Evolutionary conservation across 495 filamentous ascomycete genomes (phyloP).

Genomic region (Trichoderma erinaceum): DNA sequence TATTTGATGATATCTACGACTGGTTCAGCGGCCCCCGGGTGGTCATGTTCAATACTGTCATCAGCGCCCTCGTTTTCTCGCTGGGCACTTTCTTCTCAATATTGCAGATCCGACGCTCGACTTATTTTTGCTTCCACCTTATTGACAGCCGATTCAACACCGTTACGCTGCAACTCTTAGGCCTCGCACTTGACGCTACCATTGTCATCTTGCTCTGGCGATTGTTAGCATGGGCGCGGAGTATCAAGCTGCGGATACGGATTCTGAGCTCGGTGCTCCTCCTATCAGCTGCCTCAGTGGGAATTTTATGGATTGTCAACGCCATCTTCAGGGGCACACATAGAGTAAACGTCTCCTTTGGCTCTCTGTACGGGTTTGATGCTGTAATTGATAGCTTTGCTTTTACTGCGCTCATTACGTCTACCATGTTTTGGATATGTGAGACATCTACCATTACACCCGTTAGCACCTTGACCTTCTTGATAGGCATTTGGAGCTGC

Average conservation of each 20-base stretch:
- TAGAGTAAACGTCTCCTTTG: slow-evolving; percentile 18
- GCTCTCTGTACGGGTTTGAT: slow-evolving; percentile 37
- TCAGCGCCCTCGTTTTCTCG: slow-evolving; percentile 27
- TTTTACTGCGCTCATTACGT: slow-evolving; percentile 34
- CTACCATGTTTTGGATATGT: slow-evolving; percentile 32
- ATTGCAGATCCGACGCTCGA: slow-evolving; percentile 27
- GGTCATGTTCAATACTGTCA: slow-evolving; percentile 25
- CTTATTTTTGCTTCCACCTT: slow-evolving; percentile 38
- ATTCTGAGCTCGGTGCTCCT: slow-evolving; percentile 21
- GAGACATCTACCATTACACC: slow-evolving; percentile 35
- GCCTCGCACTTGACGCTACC: slow-evolving; percentile 35
- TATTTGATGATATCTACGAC: slow-evolving; percentile 30
- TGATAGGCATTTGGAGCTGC: slow-evolving; percentile 28
- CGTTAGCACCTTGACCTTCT: slow-evolving; percentile 32
- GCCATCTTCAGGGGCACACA: slow-evolving; percentile 25
- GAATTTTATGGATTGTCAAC: slow-evolving; percentile 20
- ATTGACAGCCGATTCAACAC: slow-evolving; percentile 26
- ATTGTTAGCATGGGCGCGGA: slow-evolving; percentile 41
- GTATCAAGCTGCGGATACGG: slow-evolving; percentile 36
- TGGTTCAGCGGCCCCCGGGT: slow-evolving; percentile 26
- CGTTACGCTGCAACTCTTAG: slow-evolving; percentile 31
- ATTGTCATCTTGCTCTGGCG: slow-evolving; percentile 39
- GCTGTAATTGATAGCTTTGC: slow-evolving; percentile 34
- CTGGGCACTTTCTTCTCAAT: slow-evolving; percentile 41
- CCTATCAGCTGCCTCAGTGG: slow-evolving; percentile 23